These are phyloP conservation scores for Vanilla planifolia DNA, from an alignment of 106 monocot genomes.

Conservation along the genomic window DNA sequence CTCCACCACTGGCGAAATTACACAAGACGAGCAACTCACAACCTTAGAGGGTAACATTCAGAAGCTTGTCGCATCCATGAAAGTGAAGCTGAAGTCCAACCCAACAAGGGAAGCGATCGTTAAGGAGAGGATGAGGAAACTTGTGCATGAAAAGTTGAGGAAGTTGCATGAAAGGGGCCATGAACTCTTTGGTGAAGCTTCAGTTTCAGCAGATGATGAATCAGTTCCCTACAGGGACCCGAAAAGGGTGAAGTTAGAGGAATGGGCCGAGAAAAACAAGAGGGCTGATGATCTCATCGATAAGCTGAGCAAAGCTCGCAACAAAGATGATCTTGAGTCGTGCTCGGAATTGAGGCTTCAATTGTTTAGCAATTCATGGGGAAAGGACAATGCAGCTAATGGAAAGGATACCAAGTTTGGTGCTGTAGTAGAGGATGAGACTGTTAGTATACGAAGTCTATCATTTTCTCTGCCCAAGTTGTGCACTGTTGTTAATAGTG, in stretches of 20 bases:
- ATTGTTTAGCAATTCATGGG: conserved; percentile 12
- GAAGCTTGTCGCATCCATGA: conserved; percentile 29
- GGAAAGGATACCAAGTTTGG: background rate
- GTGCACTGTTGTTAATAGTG: conserved; percentile 19
- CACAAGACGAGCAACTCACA: conserved; percentile 8
- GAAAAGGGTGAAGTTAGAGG: conserved; percentile 21
- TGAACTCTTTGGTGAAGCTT: conserved; percentile 6
- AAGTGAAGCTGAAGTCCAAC: conserved; percentile 42
- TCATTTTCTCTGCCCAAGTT: conserved; percentile 19
- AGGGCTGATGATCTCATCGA: conserved; percentile 32
- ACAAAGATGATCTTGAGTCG: conserved; percentile 42
- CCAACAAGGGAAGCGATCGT: conserved; percentile 15
- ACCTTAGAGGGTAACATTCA: conserved; percentile 19
- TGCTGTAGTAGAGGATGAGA: conserved; percentile 7
- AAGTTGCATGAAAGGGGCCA: conserved; percentile 18
- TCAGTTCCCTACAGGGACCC: conserved; percentile 13
- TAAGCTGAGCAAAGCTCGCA: conserved; percentile 43
- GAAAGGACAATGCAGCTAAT: background rate
- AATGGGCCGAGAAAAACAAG: conserved; percentile 16
- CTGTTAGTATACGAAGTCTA: background rate
- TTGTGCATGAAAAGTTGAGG: conserved; percentile 34
- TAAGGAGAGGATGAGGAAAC: conserved; percentile 23
- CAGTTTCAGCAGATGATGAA: conserved; percentile 13
- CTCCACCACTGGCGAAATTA: conserved; percentile 1
- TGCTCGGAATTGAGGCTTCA: conserved; percentile 35